Base-by-base conservation (phyloP, 257 asterid species). In the Gentiana straminea region DNA sequence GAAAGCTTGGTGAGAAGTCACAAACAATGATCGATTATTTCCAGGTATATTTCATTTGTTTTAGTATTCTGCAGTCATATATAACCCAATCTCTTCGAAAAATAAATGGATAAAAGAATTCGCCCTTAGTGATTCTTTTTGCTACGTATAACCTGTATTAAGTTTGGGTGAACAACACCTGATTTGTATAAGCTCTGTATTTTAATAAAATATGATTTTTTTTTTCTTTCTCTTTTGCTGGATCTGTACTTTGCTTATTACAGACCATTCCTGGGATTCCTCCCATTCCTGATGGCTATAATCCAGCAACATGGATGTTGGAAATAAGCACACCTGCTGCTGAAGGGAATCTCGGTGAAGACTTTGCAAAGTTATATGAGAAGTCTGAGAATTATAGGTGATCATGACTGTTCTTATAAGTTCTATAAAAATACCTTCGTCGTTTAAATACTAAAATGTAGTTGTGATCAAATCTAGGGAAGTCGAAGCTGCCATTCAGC, bases 251-350 rank as follows among this genome's bases (percentile, higher is more conserved):
- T 60, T 53, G 5, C 33, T 45, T 4, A 60, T 64, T 6, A 55
- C 71, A 85, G 95, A 72, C 75, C 49, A 70, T 80, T 44, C 67
- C 60, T 47, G 94, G 92, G 68, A 77, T 78, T 67, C 70, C 85
- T 33, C 82, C 71, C 32, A 85, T 89, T 59, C 63, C 80, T 51
- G 75, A 68, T 63, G 89, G 87, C 61, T 83, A 89, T 64, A 89
- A 89, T 72, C 97, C 95, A 2, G 97, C 97, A 33, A 89, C 94
- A 60, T 89, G 95, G 97, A 86, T 89, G 95, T 92, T 86, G 60
- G 97, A 89, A 76, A 69, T 89, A 65, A 86, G 80, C 72, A 79
- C 92, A 8, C 74, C 82, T 39, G 79, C 86, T 58, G 80, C 86
- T 56, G 94, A 89, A 75, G 84, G 77, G 64, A 78, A 69, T 69